Percentiles rank a stretch among this genome's conserved stretches.
phyloP scores from a whole-genome alignment of 176 grass and related monocot genomes.

The Cenchrus fungigraminus region DNA sequence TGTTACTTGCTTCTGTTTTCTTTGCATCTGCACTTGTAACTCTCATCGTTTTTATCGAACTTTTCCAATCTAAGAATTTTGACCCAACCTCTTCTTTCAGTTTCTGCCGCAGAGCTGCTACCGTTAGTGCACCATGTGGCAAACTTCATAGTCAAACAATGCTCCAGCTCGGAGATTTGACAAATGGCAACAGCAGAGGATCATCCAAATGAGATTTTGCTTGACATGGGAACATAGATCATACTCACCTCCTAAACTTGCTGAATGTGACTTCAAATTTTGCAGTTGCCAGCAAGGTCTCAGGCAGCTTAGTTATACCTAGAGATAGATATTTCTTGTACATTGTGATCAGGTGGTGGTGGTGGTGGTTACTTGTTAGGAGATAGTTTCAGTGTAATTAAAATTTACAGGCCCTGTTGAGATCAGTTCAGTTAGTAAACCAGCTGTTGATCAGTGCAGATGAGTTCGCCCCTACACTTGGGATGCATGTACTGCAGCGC shows the following conservation, averaged over 20 bases:
- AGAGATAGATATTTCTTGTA: conserved; percentile 10
- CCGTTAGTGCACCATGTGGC: background rate
- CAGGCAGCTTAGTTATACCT: background rate
- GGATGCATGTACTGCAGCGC: background rate
- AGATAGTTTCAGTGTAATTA: conserved; percentile 31
- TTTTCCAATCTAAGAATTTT: conserved; percentile 17
- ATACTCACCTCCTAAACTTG: background rate
- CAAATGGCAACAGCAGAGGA: background rate
- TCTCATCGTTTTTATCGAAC: background rate
- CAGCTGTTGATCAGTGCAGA: background rate
- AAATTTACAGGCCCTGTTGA: background rate
- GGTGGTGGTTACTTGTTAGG: conserved; percentile 28
- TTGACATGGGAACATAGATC: background rate
- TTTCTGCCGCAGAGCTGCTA: background rate
- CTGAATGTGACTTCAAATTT: background rate
- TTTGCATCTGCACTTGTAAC: background rate
- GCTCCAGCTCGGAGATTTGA: background rate
- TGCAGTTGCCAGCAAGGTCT: background rate
- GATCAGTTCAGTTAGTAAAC: conserved; percentile 5
- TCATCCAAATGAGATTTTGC: background rate
- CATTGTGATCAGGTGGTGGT: conserved; percentile 3
- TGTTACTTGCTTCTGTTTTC: background rate
- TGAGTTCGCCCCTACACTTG: background rate
- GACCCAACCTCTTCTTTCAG: conserved; percentile 8
- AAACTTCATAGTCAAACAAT: background rate